A percentile compares a stretch with the other conserved stretches of the same genome.
Evolutionary conservation across 305 asterid genomes (phyloP).

Genomic region (Fraxinus latifolia): DNA sequence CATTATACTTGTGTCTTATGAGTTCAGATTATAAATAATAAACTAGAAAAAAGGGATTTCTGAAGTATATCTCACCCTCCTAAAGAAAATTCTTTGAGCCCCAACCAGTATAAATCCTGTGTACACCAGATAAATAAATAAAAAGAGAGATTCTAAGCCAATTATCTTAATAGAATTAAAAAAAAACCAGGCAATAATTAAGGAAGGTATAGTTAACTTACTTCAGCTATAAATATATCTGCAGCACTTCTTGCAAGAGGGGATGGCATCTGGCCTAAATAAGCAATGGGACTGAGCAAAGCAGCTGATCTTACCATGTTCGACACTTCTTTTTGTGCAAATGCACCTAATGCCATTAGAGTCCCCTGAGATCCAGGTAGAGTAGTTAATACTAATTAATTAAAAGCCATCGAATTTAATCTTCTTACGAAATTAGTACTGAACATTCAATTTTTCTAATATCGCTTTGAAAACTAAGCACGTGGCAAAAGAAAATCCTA

Average conservation of each 20-base stretch:
- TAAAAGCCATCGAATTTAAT: too few species aligned
- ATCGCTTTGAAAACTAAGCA: neutral
- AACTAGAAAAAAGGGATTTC: neutral
- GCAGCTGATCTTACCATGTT: constrained; percentile 61
- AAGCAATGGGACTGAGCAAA: constrained; percentile 67
- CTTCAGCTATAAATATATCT: constrained; percentile 54
- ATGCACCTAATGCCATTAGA: constrained; percentile 68
- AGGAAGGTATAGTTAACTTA: constrained; percentile 7
- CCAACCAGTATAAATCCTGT: constrained; percentile 65
- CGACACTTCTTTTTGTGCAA: constrained; percentile 44
- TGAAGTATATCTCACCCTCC: constrained; percentile 38
- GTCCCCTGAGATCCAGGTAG: constrained; percentile 49
- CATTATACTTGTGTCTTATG: neutral
- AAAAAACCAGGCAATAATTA: neutral
- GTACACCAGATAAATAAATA: neutral
- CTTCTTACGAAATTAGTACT: neutral
- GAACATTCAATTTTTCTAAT: too few species aligned
- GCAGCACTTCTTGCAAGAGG: constrained; percentile 56
- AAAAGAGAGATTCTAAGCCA: neutral
- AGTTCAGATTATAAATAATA: neutral
- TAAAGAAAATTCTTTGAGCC: constrained; percentile 51
- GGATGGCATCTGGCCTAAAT: constrained; percentile 58
- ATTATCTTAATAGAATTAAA: neutral
- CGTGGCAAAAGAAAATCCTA: too few species aligned
- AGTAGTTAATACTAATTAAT: neutral